phyloP scores from a whole-genome alignment of 2,329 filamentous ascomycete species.

The Trichoderma oligosporum region DNA sequence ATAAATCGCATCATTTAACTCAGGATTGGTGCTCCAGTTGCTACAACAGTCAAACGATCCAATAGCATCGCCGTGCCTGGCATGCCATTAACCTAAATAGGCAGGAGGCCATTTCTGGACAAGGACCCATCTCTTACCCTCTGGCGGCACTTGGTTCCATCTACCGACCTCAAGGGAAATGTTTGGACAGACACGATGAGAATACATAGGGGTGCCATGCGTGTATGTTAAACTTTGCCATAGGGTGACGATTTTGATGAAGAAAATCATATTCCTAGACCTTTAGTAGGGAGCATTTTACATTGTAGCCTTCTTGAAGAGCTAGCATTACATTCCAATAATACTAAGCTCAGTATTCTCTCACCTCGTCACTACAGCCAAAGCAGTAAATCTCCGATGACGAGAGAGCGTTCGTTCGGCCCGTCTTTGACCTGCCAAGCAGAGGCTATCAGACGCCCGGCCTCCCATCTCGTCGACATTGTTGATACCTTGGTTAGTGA shows the following conservation, averaged over 20 bases:
- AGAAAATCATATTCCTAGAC: no score
- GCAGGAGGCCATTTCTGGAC: not conserved
- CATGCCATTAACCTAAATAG: constrained; percentile 8
- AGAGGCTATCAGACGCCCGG: not conserved
- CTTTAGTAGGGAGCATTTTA: no score
- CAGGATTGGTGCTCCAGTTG: not conserved
- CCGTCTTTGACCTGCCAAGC: not conserved
- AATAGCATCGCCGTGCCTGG: constrained; percentile 8
- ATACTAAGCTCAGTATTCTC: no score
- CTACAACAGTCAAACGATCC: not conserved
- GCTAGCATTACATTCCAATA: no score
- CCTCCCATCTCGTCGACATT: not conserved
- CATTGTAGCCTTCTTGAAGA: no score
- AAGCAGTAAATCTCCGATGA: not conserved
- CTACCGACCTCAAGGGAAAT: not conserved
- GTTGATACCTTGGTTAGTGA: not conserved
- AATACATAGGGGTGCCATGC: no score
- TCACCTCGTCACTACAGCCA: not conserved
- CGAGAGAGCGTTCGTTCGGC: not conserved
- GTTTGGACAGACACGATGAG: not conserved
- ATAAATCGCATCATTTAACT: constrained; percentile 8
- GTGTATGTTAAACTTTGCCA: no score
- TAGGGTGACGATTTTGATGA: no score
- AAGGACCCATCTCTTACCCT: not conserved
- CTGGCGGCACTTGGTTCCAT: constrained; percentile 1